phyloP scores from a whole-genome alignment of 352 stramenopile genomes.

The Salisapilia sapeloensis region DNA sequence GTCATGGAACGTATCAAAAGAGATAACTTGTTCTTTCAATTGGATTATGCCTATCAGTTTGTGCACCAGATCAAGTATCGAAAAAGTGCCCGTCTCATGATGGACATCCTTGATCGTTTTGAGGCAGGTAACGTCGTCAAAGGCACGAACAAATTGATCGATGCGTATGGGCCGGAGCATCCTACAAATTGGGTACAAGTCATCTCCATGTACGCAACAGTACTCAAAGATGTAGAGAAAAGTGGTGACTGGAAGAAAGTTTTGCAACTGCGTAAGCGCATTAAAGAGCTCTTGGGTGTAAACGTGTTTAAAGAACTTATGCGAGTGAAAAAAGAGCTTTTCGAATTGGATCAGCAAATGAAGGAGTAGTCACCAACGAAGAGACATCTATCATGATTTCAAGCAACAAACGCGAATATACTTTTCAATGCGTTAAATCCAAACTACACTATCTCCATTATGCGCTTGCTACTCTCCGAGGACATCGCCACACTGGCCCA shows the following conservation, averaged over 20 bases:
- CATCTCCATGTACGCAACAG: conserved; percentile 29
- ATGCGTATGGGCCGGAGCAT: conserved; percentile 1
- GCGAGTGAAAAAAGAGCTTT: no score
- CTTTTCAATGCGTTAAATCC: no score
- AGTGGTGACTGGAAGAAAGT: conserved; percentile 40
- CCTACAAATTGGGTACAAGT: conserved; percentile 8
- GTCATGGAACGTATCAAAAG: conserved; percentile 24
- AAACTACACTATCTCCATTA: no score
- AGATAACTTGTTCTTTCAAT: conserved; percentile 18
- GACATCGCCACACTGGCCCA: conserved; percentile 4
- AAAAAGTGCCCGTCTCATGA: conserved; percentile 10
- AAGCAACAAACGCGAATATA: no score
- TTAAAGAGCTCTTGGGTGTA: conserved; percentile 18
- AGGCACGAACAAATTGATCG: conserved; percentile 6
- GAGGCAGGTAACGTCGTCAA: conserved; percentile 30
- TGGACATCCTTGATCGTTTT: conserved; percentile 14
- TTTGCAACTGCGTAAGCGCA: conserved; percentile 23
- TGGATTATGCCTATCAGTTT: no score
- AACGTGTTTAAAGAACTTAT: conserved; percentile 5
- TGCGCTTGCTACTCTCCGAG: no score
- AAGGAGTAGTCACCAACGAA: no score
- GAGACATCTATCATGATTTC: no score
- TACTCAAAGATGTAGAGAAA: conserved; percentile 27
- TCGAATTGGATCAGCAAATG: no score
- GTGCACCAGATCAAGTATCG: no score